phyloP scores from a whole-genome alignment of 768 basidiomycete genomes.

The Cubamyces lactineus region DNA sequence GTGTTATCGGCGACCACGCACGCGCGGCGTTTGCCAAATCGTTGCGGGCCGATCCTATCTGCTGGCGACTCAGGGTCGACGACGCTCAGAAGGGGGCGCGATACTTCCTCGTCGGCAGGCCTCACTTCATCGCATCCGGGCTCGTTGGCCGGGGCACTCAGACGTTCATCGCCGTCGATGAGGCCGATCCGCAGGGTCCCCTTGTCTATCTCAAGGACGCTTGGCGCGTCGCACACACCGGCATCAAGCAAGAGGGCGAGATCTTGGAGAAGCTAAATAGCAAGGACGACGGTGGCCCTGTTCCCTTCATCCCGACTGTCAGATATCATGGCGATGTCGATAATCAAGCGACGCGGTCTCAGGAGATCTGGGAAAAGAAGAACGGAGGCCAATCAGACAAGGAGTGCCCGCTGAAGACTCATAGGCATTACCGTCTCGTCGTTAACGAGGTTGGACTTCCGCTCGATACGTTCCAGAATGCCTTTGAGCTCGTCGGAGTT shows the following conservation, averaged over 20 bases:
- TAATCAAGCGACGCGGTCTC: background rate
- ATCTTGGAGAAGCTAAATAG: background rate
- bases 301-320: conserved; percentile 5
- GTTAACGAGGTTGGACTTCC: conserved; percentile 3
- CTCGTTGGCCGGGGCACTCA: conserved; percentile 4
- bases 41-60: too few species aligned
- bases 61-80: too few species aligned
- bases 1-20: too few species aligned
- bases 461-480: background rate
- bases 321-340: conserved; percentile 8
- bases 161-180: conserved; percentile 2
- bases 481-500: background rate
- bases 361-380: background rate
- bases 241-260: conserved; percentile 1
- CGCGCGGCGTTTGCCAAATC: too few species aligned
- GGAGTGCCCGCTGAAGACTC: conserved; percentile 9
- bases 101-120: conserved; percentile 8
- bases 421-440: conserved; percentile 13
- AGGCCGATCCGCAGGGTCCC: background rate
- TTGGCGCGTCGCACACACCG: conserved; percentile 1
- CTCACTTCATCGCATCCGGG: background rate
- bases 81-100: background rate
- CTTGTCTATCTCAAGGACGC: conserved; percentile 15
- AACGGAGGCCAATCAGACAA: too few species aligned
- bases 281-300: background rate